phyloP scores from a whole-genome alignment of 108 stramenopile species.

The Mayamaea pseudoterrestris region DNA sequence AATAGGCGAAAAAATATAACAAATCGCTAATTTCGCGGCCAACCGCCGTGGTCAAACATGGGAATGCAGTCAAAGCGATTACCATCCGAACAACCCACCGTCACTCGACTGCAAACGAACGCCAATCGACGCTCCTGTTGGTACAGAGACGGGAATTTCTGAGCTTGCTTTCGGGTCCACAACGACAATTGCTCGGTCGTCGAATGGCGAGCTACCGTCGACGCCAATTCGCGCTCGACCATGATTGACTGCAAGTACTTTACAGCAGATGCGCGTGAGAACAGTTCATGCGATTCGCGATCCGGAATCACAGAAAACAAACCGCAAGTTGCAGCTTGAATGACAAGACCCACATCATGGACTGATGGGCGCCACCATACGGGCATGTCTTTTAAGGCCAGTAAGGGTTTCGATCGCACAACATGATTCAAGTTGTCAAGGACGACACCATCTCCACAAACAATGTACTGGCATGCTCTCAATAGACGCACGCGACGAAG shows the following conservation, averaged over 20 bases:
- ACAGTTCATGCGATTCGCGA: constrained; percentile 8
- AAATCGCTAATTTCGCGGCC: constrained; percentile 34
- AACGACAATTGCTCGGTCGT: constrained; percentile 26
- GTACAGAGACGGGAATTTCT: constrained; percentile 44
- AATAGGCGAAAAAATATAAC: background rate
- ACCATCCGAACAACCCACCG: constrained; percentile 19
- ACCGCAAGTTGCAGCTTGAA: constrained; percentile 48
- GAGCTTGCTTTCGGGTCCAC: constrained; percentile 45
- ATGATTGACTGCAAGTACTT: constrained; percentile 1
- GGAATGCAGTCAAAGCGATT: constrained; percentile 56
- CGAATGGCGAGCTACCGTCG: background rate
- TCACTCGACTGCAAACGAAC: constrained; percentile 35
- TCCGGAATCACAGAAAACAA: constrained; percentile 30
- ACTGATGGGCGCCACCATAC: constrained; percentile 82
- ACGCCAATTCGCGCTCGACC: background rate
- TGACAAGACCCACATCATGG: constrained; percentile 58
- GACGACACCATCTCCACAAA: constrained; percentile 19
- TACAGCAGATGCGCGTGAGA: constrained; percentile 19
- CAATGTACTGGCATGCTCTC: constrained; percentile 38
- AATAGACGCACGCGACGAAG: constrained; percentile 50
- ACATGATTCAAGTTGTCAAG: constrained; percentile 7
- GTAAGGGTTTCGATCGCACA: constrained; percentile 16
- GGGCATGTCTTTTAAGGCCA: constrained; percentile 48
- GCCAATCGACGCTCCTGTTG: constrained; percentile 59
- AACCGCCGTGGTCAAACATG: constrained; percentile 78